These are phyloP conservation scores for Torulaspora maleeae DNA, from an alignment of 805 yeast genomes.

Conservation along the genomic window DNA sequence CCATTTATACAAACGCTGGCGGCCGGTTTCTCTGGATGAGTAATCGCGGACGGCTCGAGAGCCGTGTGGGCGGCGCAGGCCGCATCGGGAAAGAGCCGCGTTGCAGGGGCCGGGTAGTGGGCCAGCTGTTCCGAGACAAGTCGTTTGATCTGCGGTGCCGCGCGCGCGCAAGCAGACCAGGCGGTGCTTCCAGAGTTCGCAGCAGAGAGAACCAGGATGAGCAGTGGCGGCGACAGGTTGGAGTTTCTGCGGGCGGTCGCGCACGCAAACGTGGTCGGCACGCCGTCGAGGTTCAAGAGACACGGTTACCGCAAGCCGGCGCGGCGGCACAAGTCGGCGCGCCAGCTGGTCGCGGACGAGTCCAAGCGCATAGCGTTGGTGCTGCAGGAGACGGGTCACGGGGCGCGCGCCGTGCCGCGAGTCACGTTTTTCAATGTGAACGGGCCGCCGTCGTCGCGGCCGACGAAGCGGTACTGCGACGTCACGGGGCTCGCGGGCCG, in stretches of 20 bases:
- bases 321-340: constrained; percentile 66
- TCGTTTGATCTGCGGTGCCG: no score
- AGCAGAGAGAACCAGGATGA: neutral
- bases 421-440: constrained; percentile 67
- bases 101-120: no score
- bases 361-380: constrained; percentile 50
- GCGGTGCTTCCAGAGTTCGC: no score
- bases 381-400: constrained; percentile 9
- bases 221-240: constrained; percentile 15
- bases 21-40: neutral
- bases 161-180: no score
- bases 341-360: constrained; percentile 75
- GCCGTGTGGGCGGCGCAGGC: neutral
- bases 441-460: constrained; percentile 85
- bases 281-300: constrained; percentile 54
- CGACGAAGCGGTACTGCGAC: constrained; percentile 83
- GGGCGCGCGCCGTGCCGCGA: constrained; percentile 39
- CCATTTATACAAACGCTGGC: neutral
- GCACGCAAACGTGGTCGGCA: constrained; percentile 17
- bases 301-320: constrained; percentile 47
- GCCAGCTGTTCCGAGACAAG: no score
- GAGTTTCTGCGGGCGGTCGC: constrained; percentile 30
- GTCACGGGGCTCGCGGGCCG: constrained; percentile 81
- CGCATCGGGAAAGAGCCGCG: neutral
- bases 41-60: neutral